Conservation (phyloP, 2,329 filamentous ascomycete species). For the Huntiella abstrusa region DNA sequence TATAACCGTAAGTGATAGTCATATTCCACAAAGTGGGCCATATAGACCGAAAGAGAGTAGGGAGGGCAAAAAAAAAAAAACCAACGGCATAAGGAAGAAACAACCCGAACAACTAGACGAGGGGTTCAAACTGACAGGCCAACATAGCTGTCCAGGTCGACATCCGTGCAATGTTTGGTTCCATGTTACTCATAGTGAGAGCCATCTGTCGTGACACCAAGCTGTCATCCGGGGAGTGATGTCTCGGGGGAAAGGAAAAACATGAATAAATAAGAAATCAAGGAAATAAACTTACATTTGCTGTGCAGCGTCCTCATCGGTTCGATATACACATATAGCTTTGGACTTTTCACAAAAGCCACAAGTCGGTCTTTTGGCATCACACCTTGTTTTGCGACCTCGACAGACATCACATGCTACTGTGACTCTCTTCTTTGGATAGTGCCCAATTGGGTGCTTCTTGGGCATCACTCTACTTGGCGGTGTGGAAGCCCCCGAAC, state of each 20-base stretch:
- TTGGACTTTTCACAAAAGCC: slow-evolving; percentile 12
- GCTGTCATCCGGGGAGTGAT: too few species aligned
- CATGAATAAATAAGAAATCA: background rate
- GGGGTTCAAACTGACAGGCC: too few species aligned
- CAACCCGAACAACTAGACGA: too few species aligned
- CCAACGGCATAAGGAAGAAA: too few species aligned
- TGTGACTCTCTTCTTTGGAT: slow-evolving; percentile 14
- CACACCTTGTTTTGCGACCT: slow-evolving; percentile 13
- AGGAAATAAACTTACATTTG: slow-evolving; percentile 6
- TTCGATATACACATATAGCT: slow-evolving; percentile 11
- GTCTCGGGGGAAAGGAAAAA: background rate
- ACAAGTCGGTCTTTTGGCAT: slow-evolving; percentile 11
- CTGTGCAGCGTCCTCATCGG: slow-evolving; percentile 5
- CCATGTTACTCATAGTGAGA: background rate
- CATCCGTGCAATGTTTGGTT: background rate
- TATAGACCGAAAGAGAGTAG: too few species aligned
- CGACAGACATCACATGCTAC: slow-evolving; percentile 14
- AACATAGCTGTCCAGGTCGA: background rate
- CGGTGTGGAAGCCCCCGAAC: background rate
- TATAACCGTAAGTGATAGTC: too few species aligned
- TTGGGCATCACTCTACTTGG: slow-evolving; percentile 4
- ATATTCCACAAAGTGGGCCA: too few species aligned
- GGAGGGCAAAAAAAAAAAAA: too few species aligned
- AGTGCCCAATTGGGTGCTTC: background rate
- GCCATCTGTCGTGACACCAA: too few species aligned